Conservation (phyloP, 2,329 filamentous ascomycete genomes). For the Colletotrichum spinosum region DNA sequence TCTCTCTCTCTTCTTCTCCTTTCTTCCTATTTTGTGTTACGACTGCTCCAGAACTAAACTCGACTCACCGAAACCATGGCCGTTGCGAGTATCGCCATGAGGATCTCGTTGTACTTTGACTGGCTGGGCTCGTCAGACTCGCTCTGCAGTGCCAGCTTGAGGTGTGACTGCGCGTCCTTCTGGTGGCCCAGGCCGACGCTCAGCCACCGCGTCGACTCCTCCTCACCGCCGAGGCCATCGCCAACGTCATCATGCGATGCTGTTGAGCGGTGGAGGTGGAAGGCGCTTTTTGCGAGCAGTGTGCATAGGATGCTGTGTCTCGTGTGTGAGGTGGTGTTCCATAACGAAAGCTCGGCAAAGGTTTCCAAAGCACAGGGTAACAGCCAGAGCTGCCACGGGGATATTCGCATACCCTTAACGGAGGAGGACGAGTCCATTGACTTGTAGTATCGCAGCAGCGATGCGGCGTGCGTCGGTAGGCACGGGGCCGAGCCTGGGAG, state of each 20-base stretch:
- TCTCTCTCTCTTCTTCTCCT: no score
- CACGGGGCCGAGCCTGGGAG: constrained; percentile 9
- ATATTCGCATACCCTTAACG: constrained; percentile 49
- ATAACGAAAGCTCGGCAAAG: constrained; percentile 54
- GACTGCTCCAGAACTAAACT: no score
- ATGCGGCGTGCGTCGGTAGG: constrained; percentile 40
- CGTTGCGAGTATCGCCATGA: constrained; percentile 55
- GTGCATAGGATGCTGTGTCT: constrained; percentile 52
- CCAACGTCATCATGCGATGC: not conserved
- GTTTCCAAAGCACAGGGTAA: constrained; percentile 54
- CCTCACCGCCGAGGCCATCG: no score
- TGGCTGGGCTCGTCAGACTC: constrained; percentile 47
- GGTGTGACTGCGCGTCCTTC: constrained; percentile 45
- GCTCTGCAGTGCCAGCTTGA: constrained; percentile 48
- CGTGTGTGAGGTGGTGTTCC: constrained; percentile 52
- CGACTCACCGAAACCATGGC: constrained; percentile 39
- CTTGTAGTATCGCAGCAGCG: constrained; percentile 45
- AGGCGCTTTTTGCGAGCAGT: constrained; percentile 55
- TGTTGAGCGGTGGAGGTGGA: constrained; percentile 48
- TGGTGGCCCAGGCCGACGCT: constrained; percentile 45
- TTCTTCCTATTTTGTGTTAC: no score
- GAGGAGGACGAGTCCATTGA: constrained; percentile 46
- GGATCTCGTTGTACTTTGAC: constrained; percentile 56
- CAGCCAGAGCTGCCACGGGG: constrained; percentile 57
- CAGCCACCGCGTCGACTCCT: constrained; percentile 43